Percentiles rank a stretch among this genome's conserved stretches.
Evolutionary conservation across 2,329 filamentous ascomycete species (phyloP).

Genomic region (Thielaviopsis punctulata): DNA sequence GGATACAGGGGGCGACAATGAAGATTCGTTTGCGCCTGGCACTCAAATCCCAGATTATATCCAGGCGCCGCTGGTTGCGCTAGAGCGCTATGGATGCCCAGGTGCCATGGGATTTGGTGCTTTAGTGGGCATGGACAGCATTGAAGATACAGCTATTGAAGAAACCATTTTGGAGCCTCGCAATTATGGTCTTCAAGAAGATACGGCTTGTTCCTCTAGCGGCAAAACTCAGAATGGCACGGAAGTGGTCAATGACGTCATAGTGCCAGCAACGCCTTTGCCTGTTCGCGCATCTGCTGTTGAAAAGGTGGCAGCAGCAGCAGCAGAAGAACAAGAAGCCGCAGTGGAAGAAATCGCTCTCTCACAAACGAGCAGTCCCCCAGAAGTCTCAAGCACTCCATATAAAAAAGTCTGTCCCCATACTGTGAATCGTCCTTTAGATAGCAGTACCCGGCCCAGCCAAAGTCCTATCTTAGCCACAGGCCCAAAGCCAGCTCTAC

Average conservation of each 20-base stretch:
- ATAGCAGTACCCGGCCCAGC: background rate
- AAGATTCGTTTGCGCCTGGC: background rate
- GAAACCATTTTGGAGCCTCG: slow-evolving; percentile 2
- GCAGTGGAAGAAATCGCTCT: too few relatives aligned
- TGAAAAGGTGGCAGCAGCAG: too few relatives aligned
- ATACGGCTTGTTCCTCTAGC: background rate
- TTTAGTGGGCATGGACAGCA: background rate
- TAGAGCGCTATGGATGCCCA: background rate
- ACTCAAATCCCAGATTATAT: background rate
- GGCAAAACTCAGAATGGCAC: background rate
- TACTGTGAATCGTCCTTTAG: background rate
- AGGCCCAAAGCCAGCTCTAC: background rate
- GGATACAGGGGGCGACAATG: background rate
- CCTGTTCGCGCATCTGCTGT: background rate
- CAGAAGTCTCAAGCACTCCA: background rate
- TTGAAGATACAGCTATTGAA: slow-evolving; percentile 4
- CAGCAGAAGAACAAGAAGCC: background rate
- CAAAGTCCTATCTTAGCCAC: background rate
- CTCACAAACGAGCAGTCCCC: background rate
- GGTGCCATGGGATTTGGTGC: background rate
- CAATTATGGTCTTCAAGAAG: background rate
- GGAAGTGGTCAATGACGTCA: background rate
- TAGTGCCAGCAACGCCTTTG: background rate
- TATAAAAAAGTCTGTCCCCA: background rate
- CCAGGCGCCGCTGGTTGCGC: background rate